Conservation (phyloP, 2,329 filamentous ascomycete species). For the Penicillium sp. region DNA sequence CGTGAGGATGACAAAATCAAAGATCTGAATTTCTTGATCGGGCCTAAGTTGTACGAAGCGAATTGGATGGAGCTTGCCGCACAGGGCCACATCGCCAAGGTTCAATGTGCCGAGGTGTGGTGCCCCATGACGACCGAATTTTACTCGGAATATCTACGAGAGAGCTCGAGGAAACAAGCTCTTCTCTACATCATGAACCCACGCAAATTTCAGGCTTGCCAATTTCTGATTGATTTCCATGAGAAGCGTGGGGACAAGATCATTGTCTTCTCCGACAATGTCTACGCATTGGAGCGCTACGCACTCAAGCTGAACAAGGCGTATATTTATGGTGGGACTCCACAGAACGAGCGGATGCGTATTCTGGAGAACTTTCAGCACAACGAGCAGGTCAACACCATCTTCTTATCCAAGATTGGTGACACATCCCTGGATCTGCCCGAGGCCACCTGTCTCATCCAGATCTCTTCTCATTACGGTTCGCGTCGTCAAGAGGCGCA, state of each 20-base stretch:
- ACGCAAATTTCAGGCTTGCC: conserved; percentile 91
- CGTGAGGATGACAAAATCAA: conserved; percentile 98
- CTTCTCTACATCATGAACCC: conserved; percentile 96
- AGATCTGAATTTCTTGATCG: conserved; percentile 94
- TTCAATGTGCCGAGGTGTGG: conserved; percentile 98
- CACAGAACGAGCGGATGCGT: conserved; percentile 77
- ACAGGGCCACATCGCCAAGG: conserved; percentile 92
- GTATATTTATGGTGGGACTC: conserved; percentile 87
- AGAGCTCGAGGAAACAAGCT: conserved; percentile 63
- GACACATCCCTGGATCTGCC: conserved; percentile 97
- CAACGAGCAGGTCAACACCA: conserved; percentile 82
- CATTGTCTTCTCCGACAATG: conserved; percentile 97
- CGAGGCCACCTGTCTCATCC: conserved; percentile 93
- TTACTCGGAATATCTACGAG: conserved; percentile 85
- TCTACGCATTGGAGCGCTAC: conserved; percentile 85
- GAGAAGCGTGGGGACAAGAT: conserved; percentile 94
- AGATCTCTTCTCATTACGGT: conserved; percentile 96
- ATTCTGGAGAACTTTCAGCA: conserved; percentile 95
- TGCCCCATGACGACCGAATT: conserved; percentile 99
- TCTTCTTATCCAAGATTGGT: conserved; percentile 96
- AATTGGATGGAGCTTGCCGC: conserved; percentile 99
- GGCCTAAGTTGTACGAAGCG: conserved; percentile 94
- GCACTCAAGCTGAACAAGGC: conserved; percentile 80
- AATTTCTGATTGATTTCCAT: conserved; percentile 98
- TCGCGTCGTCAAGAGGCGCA: conserved; percentile 96